These are phyloP conservation scores for Agroathelia rolfsii DNA, from an alignment of 1,284 basidiomycete species.

Conservation along the genomic window DNA sequence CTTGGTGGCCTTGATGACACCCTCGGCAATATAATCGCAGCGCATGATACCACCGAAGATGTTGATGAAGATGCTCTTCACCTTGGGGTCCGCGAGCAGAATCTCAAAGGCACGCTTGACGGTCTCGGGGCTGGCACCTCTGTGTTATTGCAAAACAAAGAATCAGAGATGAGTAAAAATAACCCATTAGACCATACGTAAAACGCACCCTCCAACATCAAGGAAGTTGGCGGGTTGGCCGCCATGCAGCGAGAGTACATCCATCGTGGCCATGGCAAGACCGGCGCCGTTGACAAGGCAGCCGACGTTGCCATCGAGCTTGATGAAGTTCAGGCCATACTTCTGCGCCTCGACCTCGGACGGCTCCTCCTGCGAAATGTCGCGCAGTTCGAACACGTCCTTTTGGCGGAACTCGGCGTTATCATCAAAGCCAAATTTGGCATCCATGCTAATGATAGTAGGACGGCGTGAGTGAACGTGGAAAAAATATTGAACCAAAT, in stretches of 20 bases:
- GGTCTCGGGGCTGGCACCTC: slow-evolving; percentile 94
- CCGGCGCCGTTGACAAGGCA: slow-evolving; percentile 99
- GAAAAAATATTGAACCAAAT: slow-evolving; percentile 8
- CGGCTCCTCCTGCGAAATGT: slow-evolving; percentile 91
- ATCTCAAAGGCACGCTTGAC: slow-evolving; percentile 99
- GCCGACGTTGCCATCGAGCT: slow-evolving; percentile 96
- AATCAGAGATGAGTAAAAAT: not conserved
- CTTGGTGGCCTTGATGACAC: slow-evolving; percentile 96
- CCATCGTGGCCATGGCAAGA: slow-evolving; percentile 99
- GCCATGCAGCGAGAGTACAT: slow-evolving; percentile 91
- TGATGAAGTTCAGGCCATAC: slow-evolving; percentile 97
- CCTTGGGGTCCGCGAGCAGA: slow-evolving; percentile 80
- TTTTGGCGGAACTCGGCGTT: slow-evolving; percentile 97
- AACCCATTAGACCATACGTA: slow-evolving; percentile 5
- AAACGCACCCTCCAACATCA: slow-evolving; percentile 84
- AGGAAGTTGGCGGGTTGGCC: slow-evolving; percentile 98
- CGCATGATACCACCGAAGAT: slow-evolving; percentile 97
- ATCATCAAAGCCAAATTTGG: slow-evolving; percentile 99
- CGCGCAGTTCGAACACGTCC: slow-evolving; percentile 85
- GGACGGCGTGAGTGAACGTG: slow-evolving; percentile 2
- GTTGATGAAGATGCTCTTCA: slow-evolving; percentile 99
- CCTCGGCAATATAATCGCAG: slow-evolving; percentile 95
- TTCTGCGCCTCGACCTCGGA: slow-evolving; percentile 95
- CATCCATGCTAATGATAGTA: slow-evolving; percentile 91
- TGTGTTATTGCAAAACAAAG: no score